phyloP scores from a whole-genome alignment of 83 land plant species.

The Picea abies region DNA sequence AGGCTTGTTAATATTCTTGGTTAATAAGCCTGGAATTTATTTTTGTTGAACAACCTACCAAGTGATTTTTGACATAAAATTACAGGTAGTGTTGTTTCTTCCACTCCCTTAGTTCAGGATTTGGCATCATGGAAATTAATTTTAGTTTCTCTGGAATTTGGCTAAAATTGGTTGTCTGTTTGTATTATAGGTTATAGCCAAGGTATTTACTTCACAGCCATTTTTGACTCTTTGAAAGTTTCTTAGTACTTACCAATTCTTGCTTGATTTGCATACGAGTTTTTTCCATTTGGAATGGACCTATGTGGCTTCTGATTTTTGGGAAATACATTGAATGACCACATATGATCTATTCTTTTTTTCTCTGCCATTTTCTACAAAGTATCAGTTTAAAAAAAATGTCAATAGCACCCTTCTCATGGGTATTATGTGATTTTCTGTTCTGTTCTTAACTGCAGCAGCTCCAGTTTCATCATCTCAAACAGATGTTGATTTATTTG shows the following conservation, averaged over 20 bases:
- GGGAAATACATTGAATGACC: too few species aligned
- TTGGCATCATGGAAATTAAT: background rate
- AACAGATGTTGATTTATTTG: constrained; percentile 66
- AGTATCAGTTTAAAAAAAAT: too few species aligned
- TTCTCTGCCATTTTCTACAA: too few species aligned
- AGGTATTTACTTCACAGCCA: too few species aligned
- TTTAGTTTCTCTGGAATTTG: background rate
- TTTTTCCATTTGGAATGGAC: too few species aligned
- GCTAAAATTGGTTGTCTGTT: background rate
- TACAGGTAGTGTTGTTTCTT: background rate
- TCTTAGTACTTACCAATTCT: too few species aligned
- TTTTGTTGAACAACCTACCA: background rate
- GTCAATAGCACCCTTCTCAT: too few species aligned
- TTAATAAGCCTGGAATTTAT: background rate
- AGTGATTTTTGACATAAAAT: background rate
- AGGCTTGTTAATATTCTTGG: background rate
- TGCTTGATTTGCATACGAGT: background rate
- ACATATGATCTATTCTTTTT: too few species aligned
- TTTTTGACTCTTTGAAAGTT: too few species aligned
- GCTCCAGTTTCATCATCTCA: constrained; percentile 36
- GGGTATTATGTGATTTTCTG: background rate
- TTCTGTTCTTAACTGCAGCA: constrained; percentile 18
- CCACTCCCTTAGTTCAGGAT: background rate
- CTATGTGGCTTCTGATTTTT: too few species aligned
- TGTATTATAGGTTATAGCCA: background rate